These are phyloP conservation scores for Scheffersomyces lignicola DNA, from an alignment of 1,139 yeast species.

Conservation along the genomic window DNA sequence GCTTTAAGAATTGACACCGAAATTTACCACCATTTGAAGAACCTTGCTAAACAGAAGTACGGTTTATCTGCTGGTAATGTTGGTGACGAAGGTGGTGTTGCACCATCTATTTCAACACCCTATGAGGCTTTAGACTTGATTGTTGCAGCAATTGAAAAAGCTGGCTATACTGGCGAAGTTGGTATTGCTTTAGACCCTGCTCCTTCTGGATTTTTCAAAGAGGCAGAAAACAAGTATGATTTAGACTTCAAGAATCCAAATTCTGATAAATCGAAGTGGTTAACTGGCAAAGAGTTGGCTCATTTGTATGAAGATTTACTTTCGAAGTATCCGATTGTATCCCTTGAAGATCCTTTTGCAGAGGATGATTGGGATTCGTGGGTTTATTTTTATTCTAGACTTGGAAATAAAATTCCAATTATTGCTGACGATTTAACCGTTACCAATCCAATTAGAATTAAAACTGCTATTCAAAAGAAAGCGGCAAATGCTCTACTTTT, in stretches of 20 bases:
- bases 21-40: slow-evolving; percentile 92
- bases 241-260: slow-evolving; percentile 95
- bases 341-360: slow-evolving; percentile 97
- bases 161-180: slow-evolving; percentile 87
- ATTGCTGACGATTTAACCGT: slow-evolving; percentile 98
- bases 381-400: slow-evolving; percentile 75
- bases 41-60: slow-evolving; percentile 86
- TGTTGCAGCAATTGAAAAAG: slow-evolving; percentile 78
- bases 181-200: slow-evolving; percentile 93
- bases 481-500: slow-evolving; percentile 88
- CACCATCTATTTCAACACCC: slow-evolving; percentile 91
- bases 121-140: slow-evolving; percentile 95
- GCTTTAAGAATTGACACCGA: slow-evolving; percentile 95
- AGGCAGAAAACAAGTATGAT: slow-evolving; percentile 77
- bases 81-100: slow-evolving; percentile 99
- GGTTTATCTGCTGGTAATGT: slow-evolving; percentile 98
- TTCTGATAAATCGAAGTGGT: slow-evolving; percentile 86
- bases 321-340: slow-evolving; percentile 91
- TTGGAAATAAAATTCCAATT: slow-evolving; percentile 73
- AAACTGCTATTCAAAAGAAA: slow-evolving; percentile 93
- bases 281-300: slow-evolving; percentile 83
- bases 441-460: slow-evolving; percentile 92
- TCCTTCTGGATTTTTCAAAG: slow-evolving; percentile 93
- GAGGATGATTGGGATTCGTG: slow-evolving; percentile 99
- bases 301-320: slow-evolving; percentile 75